Conservation (phyloP, 1,139 yeast genomes). For the Yamadazyma diospyri region DNA sequence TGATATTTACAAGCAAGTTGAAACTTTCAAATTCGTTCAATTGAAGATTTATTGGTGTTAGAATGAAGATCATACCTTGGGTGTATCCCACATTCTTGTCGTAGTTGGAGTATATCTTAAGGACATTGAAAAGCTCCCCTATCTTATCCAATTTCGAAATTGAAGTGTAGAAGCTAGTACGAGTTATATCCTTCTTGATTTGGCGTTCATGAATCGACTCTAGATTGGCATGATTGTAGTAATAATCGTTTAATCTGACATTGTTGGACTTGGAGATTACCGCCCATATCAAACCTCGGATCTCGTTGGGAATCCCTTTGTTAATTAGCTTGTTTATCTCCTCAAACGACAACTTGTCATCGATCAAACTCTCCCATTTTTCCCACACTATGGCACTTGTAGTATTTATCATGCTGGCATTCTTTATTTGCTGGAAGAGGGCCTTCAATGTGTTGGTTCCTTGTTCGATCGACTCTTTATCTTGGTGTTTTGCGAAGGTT, state of each 20-base stretch:
- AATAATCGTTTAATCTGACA: constrained; percentile 66
- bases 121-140: constrained; percentile 65
- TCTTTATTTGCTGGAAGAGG: constrained; percentile 34
- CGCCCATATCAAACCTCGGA: constrained; percentile 93
- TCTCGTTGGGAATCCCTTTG: constrained; percentile 77
- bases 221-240: constrained; percentile 47
- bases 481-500: constrained; percentile 29
- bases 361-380: constrained; percentile 58
- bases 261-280: constrained; percentile 79
- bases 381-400: constrained; percentile 62
- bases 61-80: constrained; percentile 93
- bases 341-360: constrained; percentile 15
- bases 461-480: constrained; percentile 41
- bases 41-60: constrained; percentile 79
- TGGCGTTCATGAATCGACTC: constrained; percentile 69
- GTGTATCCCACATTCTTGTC: constrained; percentile 96
- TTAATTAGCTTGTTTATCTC: constrained; percentile 74
- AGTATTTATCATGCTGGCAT: constrained; percentile 38
- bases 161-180: constrained; percentile 78
- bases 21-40: constrained; percentile 85
- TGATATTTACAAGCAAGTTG: constrained; percentile 71
- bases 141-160: constrained; percentile 49
- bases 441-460: constrained; percentile 59
- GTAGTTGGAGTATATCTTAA: constrained; percentile 79
- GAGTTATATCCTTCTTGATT: constrained; percentile 74